Evolutionary conservation across 2,329 filamentous ascomycete species (phyloP), one percentile per base, ranked within the genome.

Genomic region (Penicillium sp.): DNA sequence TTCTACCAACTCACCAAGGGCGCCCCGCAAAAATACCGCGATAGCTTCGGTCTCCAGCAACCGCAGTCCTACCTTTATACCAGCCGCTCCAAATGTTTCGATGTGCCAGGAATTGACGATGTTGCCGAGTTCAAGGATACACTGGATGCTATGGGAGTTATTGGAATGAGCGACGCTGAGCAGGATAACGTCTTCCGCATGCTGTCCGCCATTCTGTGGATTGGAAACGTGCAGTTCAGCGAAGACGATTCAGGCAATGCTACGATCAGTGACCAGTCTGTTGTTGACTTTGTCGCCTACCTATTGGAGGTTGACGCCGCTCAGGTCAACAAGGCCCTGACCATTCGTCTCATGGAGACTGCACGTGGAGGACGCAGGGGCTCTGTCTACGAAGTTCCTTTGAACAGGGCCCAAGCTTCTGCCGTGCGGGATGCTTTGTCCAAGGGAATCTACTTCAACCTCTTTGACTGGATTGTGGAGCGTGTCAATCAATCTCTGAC

Each of bases 1-100:
- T 99, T 99, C 75, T 99, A 99, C 77, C 94, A 99, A 75, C 97
- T 97, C 75, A 91, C 94, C 44, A 99, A 97, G 77, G 92, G 90
- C 4, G 93, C 93, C 9, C 89, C 92, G n/a, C 83, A 88, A 63
- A 85, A 88, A 55, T 95, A 97, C 75, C 83, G 91, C 71, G 86
- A 94, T 67, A 86, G 81, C n/a, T 97, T 91, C 70, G 94, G 94
- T 47, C 81, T 99, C 18, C 93, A 97, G 72, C 88, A 89, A 65
- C 94, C 94, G 22, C 90, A 96, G 68, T 91, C 92, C 32, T 99
- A 99, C 74, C 78, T 90, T 22, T 99, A 99, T 73, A 96, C 92
- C 14, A 97, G 91, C 75, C 86, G 86, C 63, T 96, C 93, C 55
- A 96, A 96, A 78, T 99, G 94, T 71, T 89, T 91, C 73, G 89